These are phyloP conservation scores for Trematosphaeria pertusa DNA, from an alignment of 2,329 filamentous ascomycete species.

Conservation along the genomic window DNA sequence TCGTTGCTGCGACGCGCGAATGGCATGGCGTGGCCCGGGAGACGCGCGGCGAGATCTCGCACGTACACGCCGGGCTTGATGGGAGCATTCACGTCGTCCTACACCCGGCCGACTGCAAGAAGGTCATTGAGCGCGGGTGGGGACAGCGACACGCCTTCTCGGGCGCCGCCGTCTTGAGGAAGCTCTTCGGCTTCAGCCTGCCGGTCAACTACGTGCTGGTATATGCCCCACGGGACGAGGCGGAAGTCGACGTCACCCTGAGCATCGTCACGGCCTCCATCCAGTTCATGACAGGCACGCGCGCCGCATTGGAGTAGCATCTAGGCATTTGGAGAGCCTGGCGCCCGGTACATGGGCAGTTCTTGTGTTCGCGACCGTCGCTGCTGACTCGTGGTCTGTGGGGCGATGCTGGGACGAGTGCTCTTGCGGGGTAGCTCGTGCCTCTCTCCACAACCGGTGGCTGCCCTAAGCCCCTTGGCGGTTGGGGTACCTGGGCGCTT, in stretches of 20 bases:
- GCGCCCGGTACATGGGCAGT: slow-evolving; percentile 6
- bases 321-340: neutral
- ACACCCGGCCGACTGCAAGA: slow-evolving; percentile 24
- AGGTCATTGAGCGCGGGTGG: slow-evolving; percentile 23
- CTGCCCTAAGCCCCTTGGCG: neutral
- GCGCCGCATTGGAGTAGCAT: slow-evolving; percentile 21
- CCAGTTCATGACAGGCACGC: slow-evolving; percentile 21
- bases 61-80: slow-evolving; percentile 26
- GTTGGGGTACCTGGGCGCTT: too few species aligned
- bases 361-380: slow-evolving; percentile 4
- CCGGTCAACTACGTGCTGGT: slow-evolving; percentile 28
- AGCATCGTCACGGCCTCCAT: slow-evolving; percentile 22
- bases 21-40: slow-evolving; percentile 23
- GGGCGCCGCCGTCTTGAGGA: slow-evolving; percentile 11
- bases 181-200: slow-evolving; percentile 15
- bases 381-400: neutral
- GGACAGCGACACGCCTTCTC: slow-evolving; percentile 24
- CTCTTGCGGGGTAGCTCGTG: slow-evolving; percentile 6
- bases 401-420: neutral
- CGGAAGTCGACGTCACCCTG: slow-evolving; percentile 26
- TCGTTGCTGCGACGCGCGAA: slow-evolving; percentile 15
- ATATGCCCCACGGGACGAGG: slow-evolving; percentile 28
- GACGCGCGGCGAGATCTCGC: slow-evolving; percentile 25
- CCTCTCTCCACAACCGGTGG: neutral
- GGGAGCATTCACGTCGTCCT: slow-evolving; percentile 26